These are phyloP conservation scores for Mimosa pudica DNA, from an alignment of 306 rosid species.

Conservation along the genomic window DNA sequence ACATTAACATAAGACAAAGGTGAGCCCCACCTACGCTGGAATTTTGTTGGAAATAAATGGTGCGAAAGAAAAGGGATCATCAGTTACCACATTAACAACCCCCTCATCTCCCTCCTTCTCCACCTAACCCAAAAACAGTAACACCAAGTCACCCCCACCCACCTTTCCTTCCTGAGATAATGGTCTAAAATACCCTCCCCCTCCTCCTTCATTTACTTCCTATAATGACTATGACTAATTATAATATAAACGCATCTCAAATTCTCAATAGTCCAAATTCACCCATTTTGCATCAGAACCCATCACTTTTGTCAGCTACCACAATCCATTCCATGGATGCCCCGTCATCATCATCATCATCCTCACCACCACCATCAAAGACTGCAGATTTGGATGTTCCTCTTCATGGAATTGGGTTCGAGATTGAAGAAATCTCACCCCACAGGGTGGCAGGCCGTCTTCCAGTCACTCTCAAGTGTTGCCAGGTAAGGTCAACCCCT, in stretches of 20 bases:
- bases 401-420: constrained; percentile 67
- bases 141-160: neutral
- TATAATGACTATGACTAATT: too few relatives aligned
- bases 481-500: constrained; percentile 55
- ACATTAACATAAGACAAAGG: too few relatives aligned
- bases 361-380: constrained; percentile 38
- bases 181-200: constrained; percentile 13
- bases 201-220: too few relatives aligned
- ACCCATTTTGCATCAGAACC: too few relatives aligned
- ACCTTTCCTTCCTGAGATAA: neutral
- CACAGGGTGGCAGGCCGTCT: constrained; percentile 68
- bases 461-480: constrained; percentile 59
- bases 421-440: constrained; percentile 55
- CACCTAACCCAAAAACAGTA: neutral
- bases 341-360: constrained; percentile 23
- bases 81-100: too few relatives aligned
- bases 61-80: too few relatives aligned
- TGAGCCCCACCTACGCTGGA: too few relatives aligned
- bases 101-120: neutral
- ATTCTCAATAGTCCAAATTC: neutral
- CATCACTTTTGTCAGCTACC: neutral
- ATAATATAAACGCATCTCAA: too few relatives aligned
- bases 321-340: constrained; percentile 35
- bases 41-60: too few relatives aligned
- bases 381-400: constrained; percentile 56